Evolutionary conservation across 164 flowering plant genomes (phyloP).

Genomic region (Sedum album): DNA sequence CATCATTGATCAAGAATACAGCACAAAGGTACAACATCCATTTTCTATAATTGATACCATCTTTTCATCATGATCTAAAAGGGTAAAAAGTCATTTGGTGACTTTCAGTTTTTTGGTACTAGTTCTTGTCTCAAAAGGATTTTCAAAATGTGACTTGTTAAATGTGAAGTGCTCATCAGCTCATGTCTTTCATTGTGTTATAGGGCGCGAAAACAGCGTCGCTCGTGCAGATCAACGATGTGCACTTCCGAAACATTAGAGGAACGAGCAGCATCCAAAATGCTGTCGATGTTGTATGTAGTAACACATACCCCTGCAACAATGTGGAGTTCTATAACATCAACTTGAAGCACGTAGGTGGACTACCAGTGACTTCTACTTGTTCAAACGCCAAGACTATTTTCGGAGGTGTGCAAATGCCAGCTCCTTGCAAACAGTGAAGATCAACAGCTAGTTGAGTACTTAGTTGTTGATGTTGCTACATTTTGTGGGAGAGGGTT

Average conservation of each 20-base stretch:
- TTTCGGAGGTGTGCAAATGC: slow-evolving; percentile 4
- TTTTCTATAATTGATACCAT: not conserved
- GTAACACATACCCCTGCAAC: slow-evolving; percentile 5
- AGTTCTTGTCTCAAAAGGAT: too few species aligned
- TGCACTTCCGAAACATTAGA: slow-evolving; percentile 9
- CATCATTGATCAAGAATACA: slow-evolving; percentile 10
- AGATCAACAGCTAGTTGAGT: not conserved
- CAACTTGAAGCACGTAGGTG: slow-evolving; percentile 1
- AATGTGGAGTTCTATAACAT: slow-evolving; percentile 7
- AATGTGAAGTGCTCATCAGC: not conserved
- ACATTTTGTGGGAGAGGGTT: not conserved
- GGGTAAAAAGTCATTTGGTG: too few species aligned
- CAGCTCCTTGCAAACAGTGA: not conserved
- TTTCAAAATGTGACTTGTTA: not conserved
- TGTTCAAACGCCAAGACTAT: not conserved
- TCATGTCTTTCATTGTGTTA: not conserved
- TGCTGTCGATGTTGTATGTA: not conserved
- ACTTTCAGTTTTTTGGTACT: too few species aligned
- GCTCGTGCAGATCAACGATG: slow-evolving; percentile 1
- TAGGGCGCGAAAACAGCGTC: not conserved
- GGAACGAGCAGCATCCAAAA: slow-evolving; percentile 6
- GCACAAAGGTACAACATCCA: slow-evolving; percentile 1
- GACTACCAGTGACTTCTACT: not conserved
- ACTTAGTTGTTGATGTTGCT: not conserved
- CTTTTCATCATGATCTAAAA: too few species aligned